Conservation (phyloP, 1,284 basidiomycete genomes). For the Ustilago trichophora region DNA sequence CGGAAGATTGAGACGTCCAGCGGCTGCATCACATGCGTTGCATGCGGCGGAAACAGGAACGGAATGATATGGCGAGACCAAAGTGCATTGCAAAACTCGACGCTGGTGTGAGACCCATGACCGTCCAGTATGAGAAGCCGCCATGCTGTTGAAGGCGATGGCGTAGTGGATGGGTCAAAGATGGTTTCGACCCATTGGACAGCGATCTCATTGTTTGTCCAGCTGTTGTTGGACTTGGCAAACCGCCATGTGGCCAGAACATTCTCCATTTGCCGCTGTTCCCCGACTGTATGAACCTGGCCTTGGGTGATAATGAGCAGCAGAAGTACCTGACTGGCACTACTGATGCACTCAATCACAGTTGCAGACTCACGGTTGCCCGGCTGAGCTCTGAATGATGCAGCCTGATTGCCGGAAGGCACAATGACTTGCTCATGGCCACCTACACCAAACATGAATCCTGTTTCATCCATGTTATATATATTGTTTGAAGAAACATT, state of each 20-base stretch:
- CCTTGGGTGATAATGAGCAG: neutral
- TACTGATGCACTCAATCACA: constrained; percentile 11
- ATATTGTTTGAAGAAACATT: no score
- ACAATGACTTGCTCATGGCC: no score
- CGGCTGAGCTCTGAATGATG: no score
- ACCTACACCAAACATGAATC: no score
- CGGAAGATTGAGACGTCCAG: constrained; percentile 14
- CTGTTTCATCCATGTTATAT: no score
- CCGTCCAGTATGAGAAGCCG: constrained; percentile 14
- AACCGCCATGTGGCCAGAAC: neutral
- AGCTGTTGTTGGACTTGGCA: no score
- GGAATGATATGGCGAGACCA: constrained; percentile 2
- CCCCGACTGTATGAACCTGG: neutral
- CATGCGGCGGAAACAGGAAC: constrained; percentile 10
- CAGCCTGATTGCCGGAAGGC: no score
- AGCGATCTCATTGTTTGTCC: no score
- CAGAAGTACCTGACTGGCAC: constrained; percentile 1
- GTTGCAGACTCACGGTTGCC: constrained; percentile 3
- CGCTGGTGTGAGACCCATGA: constrained; percentile 4
- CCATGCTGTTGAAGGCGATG: constrained; percentile 3
- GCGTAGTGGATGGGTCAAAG: constrained; percentile 4
- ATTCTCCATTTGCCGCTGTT: constrained; percentile 1
- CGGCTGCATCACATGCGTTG: constrained; percentile 14
- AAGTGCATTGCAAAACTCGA: neutral
- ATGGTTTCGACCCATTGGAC: no score